Percentiles rank a stretch among this genome's conserved stretches.
Evolutionary conservation across 2,329 filamentous ascomycete species (phyloP).

Genomic region (Nemania bipapillata): DNA sequence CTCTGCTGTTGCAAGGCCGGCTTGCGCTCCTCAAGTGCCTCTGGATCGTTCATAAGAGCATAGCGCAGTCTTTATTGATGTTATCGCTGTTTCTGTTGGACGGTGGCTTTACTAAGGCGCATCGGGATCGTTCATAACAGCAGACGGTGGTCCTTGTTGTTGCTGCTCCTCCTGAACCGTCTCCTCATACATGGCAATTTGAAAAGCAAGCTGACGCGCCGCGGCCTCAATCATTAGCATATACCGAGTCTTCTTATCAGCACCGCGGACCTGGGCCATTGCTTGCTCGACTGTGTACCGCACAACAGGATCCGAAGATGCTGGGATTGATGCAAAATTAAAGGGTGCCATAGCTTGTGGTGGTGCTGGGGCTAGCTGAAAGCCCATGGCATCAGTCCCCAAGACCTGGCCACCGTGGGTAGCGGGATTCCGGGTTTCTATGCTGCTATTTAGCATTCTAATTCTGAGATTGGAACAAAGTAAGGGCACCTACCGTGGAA

Average conservation of each 20-base stretch:
- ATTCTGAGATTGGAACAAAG: not conserved
- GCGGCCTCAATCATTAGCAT: slow-evolving; percentile 65
- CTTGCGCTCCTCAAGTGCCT: slow-evolving; percentile 39
- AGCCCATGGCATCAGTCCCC: slow-evolving; percentile 46
- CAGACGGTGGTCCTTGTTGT: slow-evolving; percentile 42
- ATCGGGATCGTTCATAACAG: slow-evolving; percentile 47
- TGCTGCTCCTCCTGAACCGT: slow-evolving; percentile 47
- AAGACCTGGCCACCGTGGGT: slow-evolving; percentile 50
- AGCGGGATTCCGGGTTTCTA: slow-evolving; percentile 60
- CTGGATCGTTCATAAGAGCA: slow-evolving; percentile 46
- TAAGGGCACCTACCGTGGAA: slow-evolving; percentile 63
- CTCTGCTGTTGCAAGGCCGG: not conserved
- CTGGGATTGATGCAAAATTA: slow-evolving; percentile 50
- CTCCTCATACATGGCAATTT: slow-evolving; percentile 64
- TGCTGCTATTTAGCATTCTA: slow-evolving; percentile 16
- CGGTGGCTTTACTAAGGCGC: slow-evolving; percentile 40
- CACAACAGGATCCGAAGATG: slow-evolving; percentile 54
- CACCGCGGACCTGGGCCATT: slow-evolving; percentile 58
- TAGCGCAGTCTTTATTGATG: slow-evolving; percentile 42
- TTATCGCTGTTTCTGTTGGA: slow-evolving; percentile 48
- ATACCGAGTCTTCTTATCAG: slow-evolving; percentile 59
- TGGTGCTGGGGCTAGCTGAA: slow-evolving; percentile 48
- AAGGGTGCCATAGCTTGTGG: slow-evolving; percentile 49
- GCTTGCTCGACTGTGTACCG: slow-evolving; percentile 59
- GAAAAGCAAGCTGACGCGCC: slow-evolving; percentile 65